Percentiles rank a stretch among this genome's conserved stretches.
Evolutionary conservation across 2,329 filamentous ascomycete genomes (phyloP).

Genomic region (Penicillium hordei): DNA sequence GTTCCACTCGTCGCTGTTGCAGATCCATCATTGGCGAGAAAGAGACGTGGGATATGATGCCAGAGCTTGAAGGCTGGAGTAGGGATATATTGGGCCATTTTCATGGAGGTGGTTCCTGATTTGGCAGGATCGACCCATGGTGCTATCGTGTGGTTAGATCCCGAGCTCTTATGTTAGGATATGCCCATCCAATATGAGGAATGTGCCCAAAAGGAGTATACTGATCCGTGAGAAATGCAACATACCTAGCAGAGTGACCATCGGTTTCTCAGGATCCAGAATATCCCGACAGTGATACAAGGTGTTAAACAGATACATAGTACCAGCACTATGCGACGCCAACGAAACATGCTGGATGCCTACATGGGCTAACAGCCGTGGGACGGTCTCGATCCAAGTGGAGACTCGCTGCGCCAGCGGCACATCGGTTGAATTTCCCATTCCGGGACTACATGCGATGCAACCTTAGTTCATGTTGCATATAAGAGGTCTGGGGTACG

Average conservation of each 20-base stretch:
- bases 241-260: neutral
- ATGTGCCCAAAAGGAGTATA: neutral
- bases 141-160: constrained; percentile 32
- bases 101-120: constrained; percentile 34
- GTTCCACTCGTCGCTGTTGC: constrained; percentile 24
- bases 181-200: neutral
- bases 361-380: constrained; percentile 39
- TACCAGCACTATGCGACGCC: constrained; percentile 44
- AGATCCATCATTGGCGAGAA: constrained; percentile 24
- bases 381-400: constrained; percentile 45
- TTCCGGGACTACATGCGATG: constrained; percentile 37
- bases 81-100: constrained; percentile 28
- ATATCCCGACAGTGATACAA: constrained; percentile 35
- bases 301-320: constrained; percentile 46
- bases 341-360: constrained; percentile 41
- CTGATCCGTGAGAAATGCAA: neutral
- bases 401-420: constrained; percentile 36
- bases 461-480: neutral
- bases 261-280: constrained; percentile 19
- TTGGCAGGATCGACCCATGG: constrained; percentile 46
- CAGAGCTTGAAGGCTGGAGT: constrained; percentile 26
- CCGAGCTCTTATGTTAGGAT: neutral
- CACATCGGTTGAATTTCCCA: constrained; percentile 46
- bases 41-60: constrained; percentile 31
- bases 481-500: neutral